Evolutionary conservation across 2,329 filamentous ascomycete species (phyloP), one percentile per base, ranked within the genome.

Genomic region (Zymoseptoria passerinii): DNA sequence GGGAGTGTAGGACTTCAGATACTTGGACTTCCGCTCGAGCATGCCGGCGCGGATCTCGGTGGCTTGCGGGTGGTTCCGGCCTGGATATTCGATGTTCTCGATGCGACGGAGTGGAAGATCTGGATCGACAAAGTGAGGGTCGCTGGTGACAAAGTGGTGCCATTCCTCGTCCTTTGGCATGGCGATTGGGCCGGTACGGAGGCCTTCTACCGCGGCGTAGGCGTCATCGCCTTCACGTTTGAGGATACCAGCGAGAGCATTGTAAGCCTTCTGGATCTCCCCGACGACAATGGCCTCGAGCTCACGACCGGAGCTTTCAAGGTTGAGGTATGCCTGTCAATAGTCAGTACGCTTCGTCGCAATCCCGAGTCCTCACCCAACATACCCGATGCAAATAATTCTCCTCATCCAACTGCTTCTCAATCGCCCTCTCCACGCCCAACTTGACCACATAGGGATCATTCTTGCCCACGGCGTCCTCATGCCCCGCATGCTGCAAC

Each of bases 251-350:
- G 92, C 89, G 66, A 96, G 90, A 2, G 92, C 91, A 68, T 94
- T 96, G 77, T 96, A 97, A 0, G 94, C 91, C 74, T 97, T 97
- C 71, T 99, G 94, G 49, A 99, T 95, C 74, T 99, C 94, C 65
- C 92, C 90, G 13, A 99, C 90, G 0, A 99, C 90, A 63, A 99
- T 97, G 0, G 90, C 89, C 75, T 99, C 94, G 2, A 99, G 83
- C 75, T 99, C 94, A 61, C 92, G 87, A 2, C 94, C 94, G 16
- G 94, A 97, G 65, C 84, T 89, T 73, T 99, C 94, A 13, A 99
- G 81, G 71, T 99, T 97, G 54, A 96, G 80, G 69, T 95, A 96
- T 8, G 94, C 94, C 88, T 95, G 29, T 1, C n/a, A 28, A 9
- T 28, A 6, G 68, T 68, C 57, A 66, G 62, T 54, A 48, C 10